A percentile compares a stretch with the other conserved stretches of the same genome.
phyloP scores from a whole-genome alignment of 306 rosid genomes.

The Purshia tridentata region DNA sequence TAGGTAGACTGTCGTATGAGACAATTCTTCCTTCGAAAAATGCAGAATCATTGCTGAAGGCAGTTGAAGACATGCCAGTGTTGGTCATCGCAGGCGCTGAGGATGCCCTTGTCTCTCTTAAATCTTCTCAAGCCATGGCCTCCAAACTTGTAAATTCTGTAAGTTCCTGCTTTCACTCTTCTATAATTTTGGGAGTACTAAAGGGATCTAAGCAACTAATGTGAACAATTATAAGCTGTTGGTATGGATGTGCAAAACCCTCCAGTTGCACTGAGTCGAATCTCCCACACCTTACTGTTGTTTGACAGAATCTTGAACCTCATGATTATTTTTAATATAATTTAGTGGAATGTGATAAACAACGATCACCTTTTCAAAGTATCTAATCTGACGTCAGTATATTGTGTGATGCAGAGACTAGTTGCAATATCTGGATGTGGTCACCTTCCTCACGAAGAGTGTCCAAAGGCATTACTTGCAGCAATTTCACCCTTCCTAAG shows the following conservation, averaged over 20 bases:
- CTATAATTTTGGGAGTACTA: background rate
- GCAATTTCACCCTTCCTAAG: constrained; percentile 76
- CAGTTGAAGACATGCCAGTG: constrained; percentile 64
- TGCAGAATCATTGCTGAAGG: constrained; percentile 68
- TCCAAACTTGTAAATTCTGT: constrained; percentile 81
- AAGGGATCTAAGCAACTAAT: background rate
- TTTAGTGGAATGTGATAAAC: background rate
- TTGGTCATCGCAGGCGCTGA: constrained; percentile 76
- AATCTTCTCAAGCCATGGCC: constrained; percentile 82
- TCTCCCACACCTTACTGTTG: too few species aligned
- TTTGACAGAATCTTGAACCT: background rate
- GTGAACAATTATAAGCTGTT: background rate
- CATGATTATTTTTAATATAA: background rate
- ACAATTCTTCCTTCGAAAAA: constrained; percentile 55
- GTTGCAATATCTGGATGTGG: constrained; percentile 90
- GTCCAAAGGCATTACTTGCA: constrained; percentile 89
- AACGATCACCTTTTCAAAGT: background rate
- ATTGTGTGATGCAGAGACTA: constrained; percentile 60
- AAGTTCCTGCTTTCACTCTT: constrained; percentile 26
- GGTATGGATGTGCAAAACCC: background rate
- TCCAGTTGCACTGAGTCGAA: too few species aligned
- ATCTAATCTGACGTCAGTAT: constrained; percentile 21
- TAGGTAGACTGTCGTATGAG: constrained; percentile 84
- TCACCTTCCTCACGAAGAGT: constrained; percentile 96
- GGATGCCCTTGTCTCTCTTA: constrained; percentile 74